Conservation (phyloP, 2,329 filamentous ascomycete genomes). For the Claviceps quebecensis region DNA sequence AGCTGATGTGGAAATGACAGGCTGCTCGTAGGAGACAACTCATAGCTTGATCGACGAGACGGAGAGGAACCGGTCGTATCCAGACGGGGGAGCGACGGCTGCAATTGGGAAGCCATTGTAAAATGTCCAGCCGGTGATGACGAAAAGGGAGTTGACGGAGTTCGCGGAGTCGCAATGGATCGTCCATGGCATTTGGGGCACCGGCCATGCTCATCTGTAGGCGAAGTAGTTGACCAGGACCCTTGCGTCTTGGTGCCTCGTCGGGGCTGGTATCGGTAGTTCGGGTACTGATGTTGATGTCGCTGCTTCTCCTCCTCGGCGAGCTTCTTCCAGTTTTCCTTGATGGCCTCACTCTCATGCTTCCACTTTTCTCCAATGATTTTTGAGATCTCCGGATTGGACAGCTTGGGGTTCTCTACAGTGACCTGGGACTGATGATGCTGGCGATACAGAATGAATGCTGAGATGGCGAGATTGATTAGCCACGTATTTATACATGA, state of each 20-base stretch:
- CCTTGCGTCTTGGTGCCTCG: constrained; percentile 32
- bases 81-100: constrained; percentile 10
- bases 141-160: constrained; percentile 36
- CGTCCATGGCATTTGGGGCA: constrained; percentile 62
- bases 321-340: constrained; percentile 75
- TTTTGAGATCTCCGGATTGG: constrained; percentile 94
- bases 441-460: constrained; percentile 95
- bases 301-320: constrained; percentile 88
- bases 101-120: constrained; percentile 9
- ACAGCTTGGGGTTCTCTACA: constrained; percentile 68
- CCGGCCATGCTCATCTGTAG: constrained; percentile 36
- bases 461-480: constrained; percentile 33
- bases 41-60: constrained; percentile 16
- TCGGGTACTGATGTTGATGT: constrained; percentile 80
- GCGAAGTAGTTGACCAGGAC: constrained; percentile 18
- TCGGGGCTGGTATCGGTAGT: constrained; percentile 86
- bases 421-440: constrained; percentile 77
- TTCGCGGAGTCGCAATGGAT: constrained; percentile 47
- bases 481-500: constrained; percentile 8
- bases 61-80: constrained; percentile 12
- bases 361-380: constrained; percentile 93
- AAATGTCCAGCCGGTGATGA: constrained; percentile 19
- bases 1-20: constrained; percentile 12
- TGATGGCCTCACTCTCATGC: constrained; percentile 56
- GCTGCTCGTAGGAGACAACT: constrained; percentile 12